Evolutionary conservation across 352 stramenopile genomes (phyloP), one percentile per base, ranked within the genome.

Genomic region (Globisporangium middletonii): DNA sequence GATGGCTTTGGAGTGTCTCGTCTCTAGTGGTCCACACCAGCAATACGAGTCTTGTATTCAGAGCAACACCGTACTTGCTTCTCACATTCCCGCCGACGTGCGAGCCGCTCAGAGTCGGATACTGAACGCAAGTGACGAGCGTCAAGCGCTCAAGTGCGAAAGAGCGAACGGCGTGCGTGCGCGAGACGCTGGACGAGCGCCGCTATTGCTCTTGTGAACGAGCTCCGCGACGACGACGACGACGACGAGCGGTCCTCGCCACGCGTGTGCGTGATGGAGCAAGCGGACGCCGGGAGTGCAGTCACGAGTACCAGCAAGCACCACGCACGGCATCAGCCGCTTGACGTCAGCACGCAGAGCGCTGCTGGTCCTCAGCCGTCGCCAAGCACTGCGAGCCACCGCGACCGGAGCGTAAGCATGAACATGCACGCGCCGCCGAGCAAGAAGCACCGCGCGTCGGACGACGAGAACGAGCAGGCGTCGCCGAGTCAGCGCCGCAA

Each of bases 401-500:
- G 82, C 9, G 73, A 88, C 50, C 77, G 82, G 12, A 89, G 79
- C 41, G 69, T 88, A 6, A 92, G 82, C 47, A 86, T 89, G 75
- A 89, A 79, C 50, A 68, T 75, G 27, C 81, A 74, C 53, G 60
- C 77, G 43, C 83, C 83, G 16, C 83, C 83, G 7, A 73, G 64
- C 56, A 92, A 92, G 68, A 92, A 92, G 66, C 83, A 92, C 55
- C 77, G 83, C 28, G 64, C 83, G 28, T 90, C 83, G 4, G 79
- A 90, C 63, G 82, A 92, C 57, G 77, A 92, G 50, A 73, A 73
- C 64, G 82, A 92, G 30, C 60, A 66, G 41, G 19, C 47, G 28
- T 58, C 60, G 12, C 53, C 60, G 26, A 66, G 53, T n/a, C 47
- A 49, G 28, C 55, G 53, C 9, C 27, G 41, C 26, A 53, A 53